Evolutionary conservation across 129 eudicot genomes (phyloP).

Genomic region (Daucus carota): DH1_v3.0 NC_030381.2:34898501-34899000

Average conservation of each 20-base stretch:
- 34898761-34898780: constrained; percentile 4
- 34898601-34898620: constrained; percentile 9
- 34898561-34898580: constrained; percentile 77
- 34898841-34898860: constrained; percentile 62
- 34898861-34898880: constrained; percentile 50
- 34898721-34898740: constrained; percentile 47
- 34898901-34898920: constrained; percentile 88
- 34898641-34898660: not conserved
- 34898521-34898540: constrained; percentile 69
- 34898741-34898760: constrained; percentile 19
- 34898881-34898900: constrained; percentile 66
- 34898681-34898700: constrained; percentile 38
- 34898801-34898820: not conserved
- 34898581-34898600: constrained; percentile 31
- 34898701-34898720: constrained; percentile 54
- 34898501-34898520: constrained; percentile 44
- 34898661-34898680: constrained; percentile 31
- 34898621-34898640: constrained; percentile 1
- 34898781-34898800: constrained; percentile 1
- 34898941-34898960: constrained; percentile 95
- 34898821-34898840: constrained; percentile 10
- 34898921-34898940: constrained; percentile 93
- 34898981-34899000: constrained; percentile 96
- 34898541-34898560: constrained; percentile 68
- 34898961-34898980: constrained; percentile 97